These are phyloP conservation scores for Penicillium brasilianum DNA, from an alignment of 2,329 filamentous ascomycete species.

Conservation along the genomic window DNA sequence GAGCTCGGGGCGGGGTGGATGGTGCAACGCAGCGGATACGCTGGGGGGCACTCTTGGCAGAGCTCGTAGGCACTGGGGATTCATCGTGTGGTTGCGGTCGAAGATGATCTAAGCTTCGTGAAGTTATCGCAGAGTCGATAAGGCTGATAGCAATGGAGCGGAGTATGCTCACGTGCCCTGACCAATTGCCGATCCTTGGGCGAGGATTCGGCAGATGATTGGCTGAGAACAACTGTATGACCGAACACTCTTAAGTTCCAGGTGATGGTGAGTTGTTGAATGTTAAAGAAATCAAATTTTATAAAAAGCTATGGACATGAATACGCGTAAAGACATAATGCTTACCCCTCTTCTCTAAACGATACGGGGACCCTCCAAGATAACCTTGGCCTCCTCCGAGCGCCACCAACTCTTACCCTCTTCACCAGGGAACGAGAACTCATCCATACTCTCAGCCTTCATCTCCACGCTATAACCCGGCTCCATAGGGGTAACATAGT, in stretches of 20 bases:
- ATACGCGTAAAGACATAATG: conserved; percentile 21
- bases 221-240: background rate
- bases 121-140: conserved; percentile 2
- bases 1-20: conserved; percentile 41
- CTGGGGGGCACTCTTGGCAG: conserved; percentile 23
- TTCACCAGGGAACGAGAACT: conserved; percentile 75
- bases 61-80: conserved; percentile 24
- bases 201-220: background rate
- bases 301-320: conserved; percentile 26
- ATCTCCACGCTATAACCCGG: conserved; percentile 93
- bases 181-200: background rate
- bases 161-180: conserved; percentile 8
- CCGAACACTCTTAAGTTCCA: background rate
- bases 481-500: conserved; percentile 82
- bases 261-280: background rate
- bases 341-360: conserved; percentile 28
- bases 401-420: conserved; percentile 85
- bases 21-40: conserved; percentile 34
- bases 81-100: conserved; percentile 20
- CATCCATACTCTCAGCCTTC: conserved; percentile 85
- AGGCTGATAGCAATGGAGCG: conserved; percentile 11
- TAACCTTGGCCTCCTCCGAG: conserved; percentile 75
- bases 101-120: conserved; percentile 1
- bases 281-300: conserved; percentile 14
- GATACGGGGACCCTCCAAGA: conserved; percentile 63